Base-by-base conservation (phyloP, 192 early-diverging fungal species). In the Dimargaris verticillata region DNA sequence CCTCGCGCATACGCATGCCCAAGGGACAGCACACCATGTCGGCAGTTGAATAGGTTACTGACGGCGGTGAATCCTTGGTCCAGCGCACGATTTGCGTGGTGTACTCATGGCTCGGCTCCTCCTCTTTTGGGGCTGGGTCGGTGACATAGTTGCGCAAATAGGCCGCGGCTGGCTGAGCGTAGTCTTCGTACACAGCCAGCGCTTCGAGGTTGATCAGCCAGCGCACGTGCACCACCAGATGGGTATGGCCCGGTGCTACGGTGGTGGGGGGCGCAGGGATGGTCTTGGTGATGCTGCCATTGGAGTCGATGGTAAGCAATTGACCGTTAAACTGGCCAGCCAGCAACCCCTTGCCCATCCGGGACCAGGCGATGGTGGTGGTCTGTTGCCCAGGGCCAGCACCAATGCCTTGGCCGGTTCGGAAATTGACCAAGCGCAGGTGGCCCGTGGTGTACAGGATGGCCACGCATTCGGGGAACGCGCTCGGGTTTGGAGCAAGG, bases 381-480 rank as follows among this genome's bases (percentile, higher is more conserved):
- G 42, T 44, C 26, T n/a, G 41, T 24, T n/a, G 17, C 5, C 29
- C 9, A 17, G 15, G 17, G 13, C 17, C 29, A 6, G 43, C 42
- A 10, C 20, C 18, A 26, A 24, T 20, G 5, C 14, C 14, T n/a
- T 41, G 4, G 14, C 42, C 57, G n/a, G 57, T 59, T 20, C 17
- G 20, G 42, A 44, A 43, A 38, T 59, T 44, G 38, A 59, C 11
- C 20, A 59, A 20, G 43, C 17, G n/a, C 41, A 44, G 17, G 13
- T 24, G n/a, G 0, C 57, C 57, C 2, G n/a, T 43, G n/a, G 57
- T 59, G 57, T 59, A 59, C 17, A 59, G 57, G n/a, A 59, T 38
- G 2, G 57, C 57, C 11, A 43, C 57, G 13, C 15, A 9, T 5
- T 41, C 13, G 15, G 57, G 43, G 11, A 44, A 44, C 5, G 57